phyloP scores from a whole-genome alignment of 805 yeast species.

The Lipomyces yamadae region DNA sequence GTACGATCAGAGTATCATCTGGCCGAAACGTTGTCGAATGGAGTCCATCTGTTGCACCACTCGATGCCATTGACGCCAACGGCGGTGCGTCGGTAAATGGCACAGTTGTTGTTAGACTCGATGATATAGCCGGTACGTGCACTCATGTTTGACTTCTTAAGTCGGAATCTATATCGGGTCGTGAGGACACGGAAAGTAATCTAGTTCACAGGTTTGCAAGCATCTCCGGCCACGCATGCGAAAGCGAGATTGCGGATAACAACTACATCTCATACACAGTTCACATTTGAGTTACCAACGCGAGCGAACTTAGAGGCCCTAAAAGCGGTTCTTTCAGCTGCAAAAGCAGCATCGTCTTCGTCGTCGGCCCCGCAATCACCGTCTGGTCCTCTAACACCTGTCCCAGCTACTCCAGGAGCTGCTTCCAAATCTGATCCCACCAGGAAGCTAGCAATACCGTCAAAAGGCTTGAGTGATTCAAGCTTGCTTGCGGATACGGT shows the following conservation, averaged over 20 bases:
- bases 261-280: constrained; percentile 39
- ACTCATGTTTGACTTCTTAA: not conserved
- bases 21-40: constrained; percentile 28
- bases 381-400: constrained; percentile 54
- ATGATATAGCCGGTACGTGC: constrained; percentile 26
- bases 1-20: constrained; percentile 26
- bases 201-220: constrained; percentile 41
- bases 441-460: constrained; percentile 43
- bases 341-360: constrained; percentile 9
- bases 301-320: constrained; percentile 76
- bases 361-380: constrained; percentile 14
- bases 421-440: constrained; percentile 45
- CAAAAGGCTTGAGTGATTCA: constrained; percentile 52
- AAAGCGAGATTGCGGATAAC: constrained; percentile 40
- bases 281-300: constrained; percentile 67
- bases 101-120: constrained; percentile 20
- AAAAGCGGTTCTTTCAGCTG: constrained; percentile 64
- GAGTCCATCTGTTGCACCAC: constrained; percentile 27
- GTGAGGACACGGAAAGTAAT: not conserved
- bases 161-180: not conserved
- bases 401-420: constrained; percentile 49
- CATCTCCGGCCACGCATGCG: constrained; percentile 46
- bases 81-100: constrained; percentile 3
- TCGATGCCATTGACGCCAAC: not conserved
- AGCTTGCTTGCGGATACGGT: constrained; percentile 70